phyloP scores from a whole-genome alignment of 495 filamentous ascomycete species.

The Daldinia loculata region DNA sequence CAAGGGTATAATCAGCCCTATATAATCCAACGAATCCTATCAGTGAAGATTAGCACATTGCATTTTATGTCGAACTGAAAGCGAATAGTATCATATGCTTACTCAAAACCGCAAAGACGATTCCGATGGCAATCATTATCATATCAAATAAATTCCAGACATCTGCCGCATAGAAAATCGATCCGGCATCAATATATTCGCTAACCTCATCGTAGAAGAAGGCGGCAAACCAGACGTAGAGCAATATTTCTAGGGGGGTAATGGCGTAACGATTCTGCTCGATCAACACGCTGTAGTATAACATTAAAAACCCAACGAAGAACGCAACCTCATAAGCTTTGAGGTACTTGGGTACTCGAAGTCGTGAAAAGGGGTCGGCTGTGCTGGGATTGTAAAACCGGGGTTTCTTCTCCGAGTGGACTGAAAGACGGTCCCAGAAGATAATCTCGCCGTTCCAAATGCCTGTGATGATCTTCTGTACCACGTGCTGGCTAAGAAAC shows the following conservation, averaged over 20 bases:
- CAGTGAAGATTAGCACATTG: slow-evolving; percentile 2
- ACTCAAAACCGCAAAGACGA: slow-evolving; percentile 76
- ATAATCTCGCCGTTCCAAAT: slow-evolving; percentile 94
- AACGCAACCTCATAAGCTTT: slow-evolving; percentile 90
- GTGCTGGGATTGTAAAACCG: slow-evolving; percentile 79
- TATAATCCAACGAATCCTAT: slow-evolving; percentile 77
- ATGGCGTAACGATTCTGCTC: slow-evolving; percentile 59
- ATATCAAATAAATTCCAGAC: slow-evolving; percentile 94
- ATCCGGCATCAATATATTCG: slow-evolving; percentile 83
- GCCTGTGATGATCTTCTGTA: slow-evolving; percentile 87
- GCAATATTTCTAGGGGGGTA: slow-evolving; percentile 60
- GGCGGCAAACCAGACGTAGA: slow-evolving; percentile 78
- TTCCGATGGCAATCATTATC: slow-evolving; percentile 83
- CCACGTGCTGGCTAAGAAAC: slow-evolving; percentile 83
- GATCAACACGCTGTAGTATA: slow-evolving; percentile 88
- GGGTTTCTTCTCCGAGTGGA: slow-evolving; percentile 80
- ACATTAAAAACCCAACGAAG: slow-evolving; percentile 78
- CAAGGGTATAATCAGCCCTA: slow-evolving; percentile 66
- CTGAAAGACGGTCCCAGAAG: slow-evolving; percentile 86
- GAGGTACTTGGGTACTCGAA: slow-evolving; percentile 90
- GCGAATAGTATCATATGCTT: slow-evolving; percentile 65
- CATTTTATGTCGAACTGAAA: slow-evolving; percentile 38
- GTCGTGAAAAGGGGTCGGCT: slow-evolving; percentile 82
- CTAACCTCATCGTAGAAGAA: slow-evolving; percentile 90
- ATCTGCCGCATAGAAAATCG: slow-evolving; percentile 83